These are phyloP conservation scores for Dipteronia sinensis DNA, from an alignment of 345 rosid genomes.

Conservation along the genomic window DNA sequence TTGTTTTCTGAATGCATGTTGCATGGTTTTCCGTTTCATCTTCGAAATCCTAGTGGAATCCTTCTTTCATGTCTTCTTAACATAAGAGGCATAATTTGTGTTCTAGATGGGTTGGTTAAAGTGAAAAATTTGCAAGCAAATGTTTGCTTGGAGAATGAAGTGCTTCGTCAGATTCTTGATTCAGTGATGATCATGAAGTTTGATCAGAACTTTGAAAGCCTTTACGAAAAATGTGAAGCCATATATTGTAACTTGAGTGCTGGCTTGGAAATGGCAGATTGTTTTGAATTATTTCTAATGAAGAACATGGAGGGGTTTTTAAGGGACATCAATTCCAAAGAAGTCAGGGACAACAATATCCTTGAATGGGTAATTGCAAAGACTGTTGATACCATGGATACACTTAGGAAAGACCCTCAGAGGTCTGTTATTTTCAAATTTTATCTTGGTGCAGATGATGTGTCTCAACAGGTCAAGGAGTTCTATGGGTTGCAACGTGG, in stretches of 20 bases:
- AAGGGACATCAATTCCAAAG: constrained; percentile 54
- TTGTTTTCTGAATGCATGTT: constrained; percentile 76
- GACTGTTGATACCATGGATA: constrained; percentile 69
- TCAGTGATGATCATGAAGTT: constrained; percentile 70
- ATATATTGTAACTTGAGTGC: constrained; percentile 52
- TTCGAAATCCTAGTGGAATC: constrained; percentile 57
- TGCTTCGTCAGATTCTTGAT: constrained; percentile 55
- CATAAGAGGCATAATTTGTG: constrained; percentile 61
- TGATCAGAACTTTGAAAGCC: constrained; percentile 66
- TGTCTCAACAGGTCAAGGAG: constrained; percentile 45
- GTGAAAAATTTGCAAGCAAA: constrained; percentile 42
- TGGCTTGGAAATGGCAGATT: constrained; percentile 52
- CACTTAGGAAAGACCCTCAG: constrained; percentile 71
- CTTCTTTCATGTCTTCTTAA: constrained; percentile 74
- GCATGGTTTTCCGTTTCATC: constrained; percentile 86
- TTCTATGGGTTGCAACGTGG: constrained; percentile 52
- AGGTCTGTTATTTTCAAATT: constrained; percentile 53
- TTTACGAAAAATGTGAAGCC: constrained; percentile 72
- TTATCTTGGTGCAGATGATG: constrained; percentile 67
- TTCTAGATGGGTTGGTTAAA: constrained; percentile 61
- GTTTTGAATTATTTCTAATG: constrained; percentile 66
- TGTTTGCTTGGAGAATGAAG: constrained; percentile 46
- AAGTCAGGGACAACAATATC: constrained; percentile 46
- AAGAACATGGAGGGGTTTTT: constrained; percentile 81
- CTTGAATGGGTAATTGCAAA: constrained; percentile 74